Conservation (phyloP, 2,329 filamentous ascomycete species). For the Rhinocladiella similis region DNA sequence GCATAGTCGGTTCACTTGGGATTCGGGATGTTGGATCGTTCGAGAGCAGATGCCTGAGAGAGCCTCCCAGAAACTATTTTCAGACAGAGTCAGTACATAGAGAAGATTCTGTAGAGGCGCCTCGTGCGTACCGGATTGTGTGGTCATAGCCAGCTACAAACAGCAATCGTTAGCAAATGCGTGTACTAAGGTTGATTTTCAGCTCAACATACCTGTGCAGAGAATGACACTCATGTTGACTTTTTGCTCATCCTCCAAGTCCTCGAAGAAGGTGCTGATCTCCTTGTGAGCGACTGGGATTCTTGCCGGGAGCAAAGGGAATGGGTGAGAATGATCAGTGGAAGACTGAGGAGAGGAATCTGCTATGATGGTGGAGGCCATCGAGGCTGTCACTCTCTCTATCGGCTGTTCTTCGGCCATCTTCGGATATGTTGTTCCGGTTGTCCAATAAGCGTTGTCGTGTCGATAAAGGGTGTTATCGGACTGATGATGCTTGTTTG, state of each 20-base stretch:
- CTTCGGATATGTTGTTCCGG: neutral
- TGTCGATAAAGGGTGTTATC: neutral
- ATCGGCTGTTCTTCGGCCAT: neutral
- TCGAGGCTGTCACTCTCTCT: neutral
- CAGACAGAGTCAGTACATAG: constrained; percentile 9
- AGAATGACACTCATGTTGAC: constrained; percentile 64
- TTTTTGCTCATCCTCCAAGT: neutral
- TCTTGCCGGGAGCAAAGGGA: neutral
- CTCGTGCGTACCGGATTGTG: constrained; percentile 63
- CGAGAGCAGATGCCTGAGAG: constrained; percentile 96
- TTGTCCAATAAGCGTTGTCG: neutral
- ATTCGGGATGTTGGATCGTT: constrained; percentile 97
- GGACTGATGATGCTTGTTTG: neutral
- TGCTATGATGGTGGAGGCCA: neutral
- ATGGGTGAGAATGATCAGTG: neutral
- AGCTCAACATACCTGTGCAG: constrained; percentile 57
- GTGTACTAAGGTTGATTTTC: constrained; percentile 1
- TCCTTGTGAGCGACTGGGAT: neutral
- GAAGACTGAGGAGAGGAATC: neutral
- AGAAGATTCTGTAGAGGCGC: neutral
- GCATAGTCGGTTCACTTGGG: constrained; percentile 95
- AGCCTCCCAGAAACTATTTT: constrained; percentile 89
- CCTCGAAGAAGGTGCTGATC: neutral
- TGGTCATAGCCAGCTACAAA: constrained; percentile 69
- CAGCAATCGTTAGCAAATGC: constrained; percentile 27